These are phyloP conservation scores for Nidularia pulvinata DNA, from an alignment of 768 basidiomycete species.

Conservation along the genomic window DNA sequence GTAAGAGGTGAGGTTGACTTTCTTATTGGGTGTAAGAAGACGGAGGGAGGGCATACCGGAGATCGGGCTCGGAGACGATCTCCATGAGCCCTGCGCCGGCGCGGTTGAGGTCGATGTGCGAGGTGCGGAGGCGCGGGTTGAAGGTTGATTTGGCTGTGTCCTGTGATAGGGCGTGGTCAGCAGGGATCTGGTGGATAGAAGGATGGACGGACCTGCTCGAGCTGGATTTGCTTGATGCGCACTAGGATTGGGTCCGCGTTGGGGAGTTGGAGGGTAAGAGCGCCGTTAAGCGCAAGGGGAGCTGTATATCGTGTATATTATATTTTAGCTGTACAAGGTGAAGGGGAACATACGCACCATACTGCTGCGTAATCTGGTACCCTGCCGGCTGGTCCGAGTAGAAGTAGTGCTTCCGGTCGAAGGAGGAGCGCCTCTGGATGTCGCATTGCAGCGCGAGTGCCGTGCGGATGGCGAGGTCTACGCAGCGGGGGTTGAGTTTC, in stretches of 20 bases:
- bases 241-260: slow-evolving; percentile 39
- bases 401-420: slow-evolving; percentile 98
- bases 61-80: slow-evolving; percentile 93
- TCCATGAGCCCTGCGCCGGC: slow-evolving; percentile 92
- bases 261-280: slow-evolving; percentile 40
- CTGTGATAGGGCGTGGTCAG: slow-evolving; percentile 29
- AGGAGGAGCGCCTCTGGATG: slow-evolving; percentile 73
- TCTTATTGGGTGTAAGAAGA: slow-evolving; percentile 7
- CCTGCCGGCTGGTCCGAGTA: slow-evolving; percentile 94
- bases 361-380: slow-evolving; percentile 97
- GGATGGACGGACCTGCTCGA: slow-evolving; percentile 76
- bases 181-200: background rate
- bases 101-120: slow-evolving; percentile 85
- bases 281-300: slow-evolving; percentile 75
- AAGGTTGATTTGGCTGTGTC: slow-evolving; percentile 90
- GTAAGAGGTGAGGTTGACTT: background rate
- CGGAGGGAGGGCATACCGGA: slow-evolving; percentile 42
- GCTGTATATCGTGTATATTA: slow-evolving; percentile 37
- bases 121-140: slow-evolving; percentile 44
- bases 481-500: slow-evolving; percentile 66
- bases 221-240: slow-evolving; percentile 92
- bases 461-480: slow-evolving; percentile 79
- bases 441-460: slow-evolving; percentile 73
- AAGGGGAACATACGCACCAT: slow-evolving; percentile 46
- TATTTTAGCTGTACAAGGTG: background rate